Evolutionary conservation across 2,329 filamentous ascomycete species (phyloP).

Genomic region (Ascochyta viciae-villosae): DNA sequence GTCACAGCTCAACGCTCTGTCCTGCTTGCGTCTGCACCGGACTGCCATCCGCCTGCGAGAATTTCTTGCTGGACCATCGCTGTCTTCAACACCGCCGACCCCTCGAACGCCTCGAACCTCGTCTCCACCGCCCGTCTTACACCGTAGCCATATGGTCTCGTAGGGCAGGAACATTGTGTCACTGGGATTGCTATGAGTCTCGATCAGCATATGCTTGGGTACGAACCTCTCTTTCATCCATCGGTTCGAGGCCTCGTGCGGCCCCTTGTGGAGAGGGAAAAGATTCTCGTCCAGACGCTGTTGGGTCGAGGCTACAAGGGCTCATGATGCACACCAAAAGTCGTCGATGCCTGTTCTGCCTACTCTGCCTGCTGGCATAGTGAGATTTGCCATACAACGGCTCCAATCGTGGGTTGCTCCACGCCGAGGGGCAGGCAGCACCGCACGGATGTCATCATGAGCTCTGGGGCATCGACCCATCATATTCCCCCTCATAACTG

Average conservation of each 20-base stretch:
- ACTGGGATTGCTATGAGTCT: constrained; percentile 50
- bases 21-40: constrained; percentile 33
- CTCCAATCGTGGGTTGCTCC: constrained; percentile 31
- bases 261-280: constrained; percentile 4
- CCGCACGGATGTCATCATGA: constrained; percentile 39
- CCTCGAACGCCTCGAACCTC: constrained; percentile 22
- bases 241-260: constrained; percentile 19
- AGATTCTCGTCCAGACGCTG: neutral
- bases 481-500: constrained; percentile 27
- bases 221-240: constrained; percentile 33
- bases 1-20: constrained; percentile 36
- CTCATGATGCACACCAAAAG: constrained; percentile 15
- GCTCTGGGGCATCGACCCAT: constrained; percentile 32
- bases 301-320: constrained; percentile 20
- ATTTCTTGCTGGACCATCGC: constrained; percentile 32
- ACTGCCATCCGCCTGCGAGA: constrained; percentile 23
- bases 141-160: constrained; percentile 41
- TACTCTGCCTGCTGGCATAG: constrained; percentile 33
- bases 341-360: constrained; percentile 18
- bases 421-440: constrained; percentile 48
- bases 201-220: constrained; percentile 52
- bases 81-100: constrained; percentile 27
- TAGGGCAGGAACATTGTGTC: constrained; percentile 33
- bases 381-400: constrained; percentile 24
- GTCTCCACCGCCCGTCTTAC: constrained; percentile 26